Conservation (phyloP, 2,329 filamentous ascomycete species). For the Venturiaceae sp. region DNA sequence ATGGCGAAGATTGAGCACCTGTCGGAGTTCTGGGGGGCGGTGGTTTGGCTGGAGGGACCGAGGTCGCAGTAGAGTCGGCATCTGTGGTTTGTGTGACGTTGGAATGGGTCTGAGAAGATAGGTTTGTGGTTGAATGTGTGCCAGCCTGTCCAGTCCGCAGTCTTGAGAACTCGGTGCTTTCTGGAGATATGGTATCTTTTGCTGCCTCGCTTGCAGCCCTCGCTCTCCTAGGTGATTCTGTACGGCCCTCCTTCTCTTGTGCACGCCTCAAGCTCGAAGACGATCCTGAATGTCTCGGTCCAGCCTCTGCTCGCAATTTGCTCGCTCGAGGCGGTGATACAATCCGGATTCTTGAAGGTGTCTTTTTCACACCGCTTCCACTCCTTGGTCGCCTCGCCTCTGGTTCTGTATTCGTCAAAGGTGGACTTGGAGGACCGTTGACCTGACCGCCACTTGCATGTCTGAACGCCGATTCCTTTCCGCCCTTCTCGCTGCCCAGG, state of each 20-base stretch:
- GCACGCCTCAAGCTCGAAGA: background rate
- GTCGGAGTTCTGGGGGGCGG: constrained; percentile 13
- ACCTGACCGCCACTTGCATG: constrained; percentile 17
- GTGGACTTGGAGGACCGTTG: constrained; percentile 36
- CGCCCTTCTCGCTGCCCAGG: constrained; percentile 19
- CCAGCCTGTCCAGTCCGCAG: background rate
- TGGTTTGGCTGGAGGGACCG: constrained; percentile 23
- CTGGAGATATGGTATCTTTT: background rate
- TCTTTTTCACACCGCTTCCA: constrained; percentile 26
- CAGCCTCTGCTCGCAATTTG: background rate
- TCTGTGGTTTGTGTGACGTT: constrained; percentile 27
- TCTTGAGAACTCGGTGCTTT: background rate
- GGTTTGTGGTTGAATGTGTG: constrained; percentile 15
- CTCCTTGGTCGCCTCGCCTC: constrained; percentile 35
- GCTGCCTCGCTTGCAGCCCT: background rate
- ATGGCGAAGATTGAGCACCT: constrained; percentile 28
- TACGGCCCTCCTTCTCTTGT: background rate
- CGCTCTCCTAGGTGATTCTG: background rate
- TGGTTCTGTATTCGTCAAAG: constrained; percentile 33
- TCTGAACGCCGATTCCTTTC: constrained; percentile 17
- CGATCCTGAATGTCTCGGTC: background rate
- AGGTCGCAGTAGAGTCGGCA: constrained; percentile 36
- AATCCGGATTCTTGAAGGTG: background rate
- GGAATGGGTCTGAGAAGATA: constrained; percentile 24
- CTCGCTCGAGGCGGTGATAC: constrained; percentile 3